Evolutionary conservation across 1,284 basidiomycete genomes (phyloP).

Genomic region (Leucoagaricus sp.): DNA sequence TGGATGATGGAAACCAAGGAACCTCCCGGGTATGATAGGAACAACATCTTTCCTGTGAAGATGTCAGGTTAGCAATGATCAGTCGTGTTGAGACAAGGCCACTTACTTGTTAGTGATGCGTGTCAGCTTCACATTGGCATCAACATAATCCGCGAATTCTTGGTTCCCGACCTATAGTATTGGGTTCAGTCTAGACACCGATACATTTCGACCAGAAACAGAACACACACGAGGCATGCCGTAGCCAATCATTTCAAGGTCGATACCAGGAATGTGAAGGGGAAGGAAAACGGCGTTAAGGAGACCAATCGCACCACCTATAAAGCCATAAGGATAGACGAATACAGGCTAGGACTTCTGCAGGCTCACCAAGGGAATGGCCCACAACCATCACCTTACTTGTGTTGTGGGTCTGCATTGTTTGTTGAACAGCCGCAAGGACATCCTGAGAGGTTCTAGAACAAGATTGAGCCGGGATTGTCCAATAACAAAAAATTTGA

Average conservation of each 20-base stretch:
- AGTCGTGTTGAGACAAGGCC: neutral
- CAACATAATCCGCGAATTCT: slow-evolving; percentile 5
- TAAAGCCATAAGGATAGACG: neutral
- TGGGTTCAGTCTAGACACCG: neutral
- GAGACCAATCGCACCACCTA: slow-evolving; percentile 51
- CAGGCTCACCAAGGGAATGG: slow-evolving; percentile 45
- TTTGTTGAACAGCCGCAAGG: slow-evolving; percentile 25
- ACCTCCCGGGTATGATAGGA: slow-evolving; percentile 46
- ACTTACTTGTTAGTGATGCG: slow-evolving; percentile 48
- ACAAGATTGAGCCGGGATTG: neutral
- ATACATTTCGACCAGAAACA: neutral
- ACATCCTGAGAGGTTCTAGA: slow-evolving; percentile 26
- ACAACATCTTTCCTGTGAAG: slow-evolving; percentile 31
- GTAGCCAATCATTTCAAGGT: slow-evolving; percentile 47
- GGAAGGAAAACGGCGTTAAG: slow-evolving; percentile 52
- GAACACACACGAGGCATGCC: slow-evolving; percentile 24
- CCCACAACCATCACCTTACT: slow-evolving; percentile 39
- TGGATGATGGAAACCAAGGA: slow-evolving; percentile 45
- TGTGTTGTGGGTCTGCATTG: slow-evolving; percentile 21
- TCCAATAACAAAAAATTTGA: slow-evolving; percentile 17
- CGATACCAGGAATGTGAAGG: slow-evolving; percentile 43
- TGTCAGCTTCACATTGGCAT: slow-evolving; percentile 40
- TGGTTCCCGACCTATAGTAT: slow-evolving; percentile 13
- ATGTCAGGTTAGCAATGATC: neutral
- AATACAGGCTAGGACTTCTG: neutral